Base-by-base conservation (phyloP, 2,329 filamentous ascomycete species). In the Stenocarpella maydis region DNA sequence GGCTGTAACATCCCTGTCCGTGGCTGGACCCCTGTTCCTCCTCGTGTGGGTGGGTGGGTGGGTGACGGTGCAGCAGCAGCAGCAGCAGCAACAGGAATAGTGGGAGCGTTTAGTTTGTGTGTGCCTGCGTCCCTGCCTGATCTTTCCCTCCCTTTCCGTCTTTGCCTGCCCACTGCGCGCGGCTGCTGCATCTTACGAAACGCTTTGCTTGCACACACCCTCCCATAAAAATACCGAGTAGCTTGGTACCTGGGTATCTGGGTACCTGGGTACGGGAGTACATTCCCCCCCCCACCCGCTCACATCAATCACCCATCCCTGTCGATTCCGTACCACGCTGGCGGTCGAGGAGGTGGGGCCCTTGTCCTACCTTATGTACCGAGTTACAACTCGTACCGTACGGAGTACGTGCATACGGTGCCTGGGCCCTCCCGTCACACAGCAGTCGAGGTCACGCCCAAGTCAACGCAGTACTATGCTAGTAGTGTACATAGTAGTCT, bases 381-480 rank as follows among this genome's bases (percentile, higher is more conserved):
- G 58, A 45, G 41, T 14, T 17, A 61, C 55, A 58, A 21, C 21
- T 41, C 43, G 37, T 17, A n/a, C n/a, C n/a, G n/a, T n/a, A n/a
- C n/a, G n/a, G n/a, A n/a, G n/a, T n/a, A 28, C 54, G 21, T 10
- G n/a, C 54, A 28, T 58, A 58, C 54, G 54, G 54, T 58, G 54
- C 54, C 54, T 58, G 37, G 53, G 28, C 49, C 50, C n/a, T 19
- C 28, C 19, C 58, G 41, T 34, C 58, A 63, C 58, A 49, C 58
- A 49, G 21, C 58, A 37, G 58, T 37, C 43, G 43, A 67, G 52
- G 65, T 58, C 43, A 67, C n/a, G 47, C 37, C 65, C 53, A 67
- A 67, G 52, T 37, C n/a, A 49, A 21, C 21, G 37, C 54, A 41
- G 37, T 15, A 34, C n/a, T n/a, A n/a, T n/a, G n/a, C n/a, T n/a